Evolutionary conservation across 2,329 filamentous ascomycete species (phyloP), one percentile per base, ranked within the genome.

Genomic region (Trichoderma cornu-damae): DNA sequence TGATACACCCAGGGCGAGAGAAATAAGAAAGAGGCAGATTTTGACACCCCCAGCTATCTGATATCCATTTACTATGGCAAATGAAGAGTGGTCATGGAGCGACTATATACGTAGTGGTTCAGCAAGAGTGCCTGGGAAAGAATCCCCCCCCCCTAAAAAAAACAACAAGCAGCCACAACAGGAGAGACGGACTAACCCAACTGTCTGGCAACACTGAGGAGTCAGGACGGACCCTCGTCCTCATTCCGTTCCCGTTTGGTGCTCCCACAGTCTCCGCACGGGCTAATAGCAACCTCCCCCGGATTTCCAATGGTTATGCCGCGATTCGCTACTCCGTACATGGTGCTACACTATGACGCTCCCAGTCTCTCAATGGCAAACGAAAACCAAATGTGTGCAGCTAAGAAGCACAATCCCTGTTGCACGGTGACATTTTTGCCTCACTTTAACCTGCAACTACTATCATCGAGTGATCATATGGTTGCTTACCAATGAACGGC

Each of bases 121-220:
- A n/a, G n/a, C n/a, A n/a, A n/a, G n/a, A n/a, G n/a, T n/a, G n/a
- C n/a, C n/a, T n/a, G n/a, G n/a, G n/a, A n/a, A n/a, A n/a, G n/a
- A n/a, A n/a, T n/a, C n/a, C n/a, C n/a, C n/a, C n/a, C n/a, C n/a
- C n/a, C 28, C 26, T 32, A 18, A n/a, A 30, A n/a, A 16, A 16
- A 12, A 37, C 32, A 37, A 24, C 22, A 3, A 38, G n/a, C 4
- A n/a, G 38, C n/a, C n/a, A n/a, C 35, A 26, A 26, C 30, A 50
- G 54, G 54, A 57, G 46, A 44, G 46, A 57, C 54, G 54, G 54
- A 28, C 22, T 46, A 57, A 57, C 46, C 37, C 52, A 38, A 38
- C 16, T 5, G 22, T 16, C 44, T 20, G 16, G 44, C 28, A 30
- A 6, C 28, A 30, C 6, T 28, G 9, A 30, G 24, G n/a, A n/a